Conservation (phyloP, 1,139 yeast species). For the Blastobotrys elegans region DNA sequence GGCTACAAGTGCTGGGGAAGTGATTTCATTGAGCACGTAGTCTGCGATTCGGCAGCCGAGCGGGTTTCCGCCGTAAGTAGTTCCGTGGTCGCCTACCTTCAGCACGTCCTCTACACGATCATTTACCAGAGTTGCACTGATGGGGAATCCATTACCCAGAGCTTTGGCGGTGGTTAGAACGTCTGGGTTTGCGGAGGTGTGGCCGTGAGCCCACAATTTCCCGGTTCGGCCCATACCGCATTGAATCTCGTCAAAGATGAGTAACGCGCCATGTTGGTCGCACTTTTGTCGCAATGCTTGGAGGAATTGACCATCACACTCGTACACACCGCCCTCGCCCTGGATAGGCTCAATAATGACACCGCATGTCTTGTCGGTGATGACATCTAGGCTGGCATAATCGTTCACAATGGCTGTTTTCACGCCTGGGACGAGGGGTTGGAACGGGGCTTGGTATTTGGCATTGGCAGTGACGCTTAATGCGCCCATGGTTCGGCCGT, state of each 20-base stretch:
- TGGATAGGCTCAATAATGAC: conserved; percentile 95
- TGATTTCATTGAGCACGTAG: conserved; percentile 64
- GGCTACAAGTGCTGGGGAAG: conserved; percentile 54
- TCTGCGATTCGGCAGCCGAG: conserved; percentile 78
- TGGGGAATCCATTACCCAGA: conserved; percentile 95
- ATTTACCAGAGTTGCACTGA: conserved; percentile 87
- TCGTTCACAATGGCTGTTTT: conserved; percentile 56
- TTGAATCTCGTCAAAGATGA: conserved; percentile 93
- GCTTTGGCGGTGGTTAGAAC: conserved; percentile 93
- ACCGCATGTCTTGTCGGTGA: conserved; percentile 77
- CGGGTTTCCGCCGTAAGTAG: conserved; percentile 97
- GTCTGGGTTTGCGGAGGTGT: conserved; percentile 54
- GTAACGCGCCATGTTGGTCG: conserved; percentile 60
- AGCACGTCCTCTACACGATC: conserved; percentile 69
- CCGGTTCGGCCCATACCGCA: conserved; percentile 96
- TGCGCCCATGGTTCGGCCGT: conserved; percentile 94
- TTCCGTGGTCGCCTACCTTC: conserved; percentile 93
- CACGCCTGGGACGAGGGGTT: conserved; percentile 86
- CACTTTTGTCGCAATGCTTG: conserved; percentile 63
- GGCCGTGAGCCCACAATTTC: conserved; percentile 92
- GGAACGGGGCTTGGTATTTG: conserved; percentile 86
- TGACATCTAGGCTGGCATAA: conserved; percentile 54
- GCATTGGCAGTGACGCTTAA: conserved; percentile 87
- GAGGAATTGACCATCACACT: conserved; percentile 60
- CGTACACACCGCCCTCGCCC: conserved; percentile 94